phyloP scores from a whole-genome alignment of 2,329 filamentous ascomycete genomes.

The Ophiocordyceps sinensis region DNA sequence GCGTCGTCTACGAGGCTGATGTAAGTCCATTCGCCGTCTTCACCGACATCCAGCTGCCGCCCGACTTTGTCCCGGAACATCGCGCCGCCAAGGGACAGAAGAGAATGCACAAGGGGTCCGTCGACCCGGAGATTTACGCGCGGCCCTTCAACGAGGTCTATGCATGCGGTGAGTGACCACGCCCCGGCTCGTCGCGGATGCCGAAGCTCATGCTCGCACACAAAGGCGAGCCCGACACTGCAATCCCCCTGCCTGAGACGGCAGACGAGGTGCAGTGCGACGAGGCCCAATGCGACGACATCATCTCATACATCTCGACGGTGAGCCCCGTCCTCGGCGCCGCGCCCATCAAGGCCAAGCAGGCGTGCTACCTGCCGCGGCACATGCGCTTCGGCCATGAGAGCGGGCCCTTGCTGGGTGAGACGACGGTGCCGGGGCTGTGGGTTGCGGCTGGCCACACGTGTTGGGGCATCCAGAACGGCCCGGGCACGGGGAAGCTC shows the following conservation, averaged over 20 bases:
- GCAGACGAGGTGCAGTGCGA: slow-evolving; percentile 67
- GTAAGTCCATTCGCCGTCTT: slow-evolving; percentile 70
- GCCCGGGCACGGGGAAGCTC: slow-evolving; percentile 69
- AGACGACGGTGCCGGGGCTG: slow-evolving; percentile 57
- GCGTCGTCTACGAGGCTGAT: slow-evolving; percentile 47
- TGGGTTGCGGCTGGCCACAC: slow-evolving; percentile 83
- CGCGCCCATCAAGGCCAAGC: slow-evolving; percentile 56
- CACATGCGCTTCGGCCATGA: slow-evolving; percentile 48
- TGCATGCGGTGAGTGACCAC: slow-evolving; percentile 54
- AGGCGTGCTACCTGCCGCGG: slow-evolving; percentile 88
- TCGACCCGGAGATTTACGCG: slow-evolving; percentile 87
- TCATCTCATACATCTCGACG: slow-evolving; percentile 61
- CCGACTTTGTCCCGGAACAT: slow-evolving; percentile 42
- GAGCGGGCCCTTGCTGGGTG: slow-evolving; percentile 60
- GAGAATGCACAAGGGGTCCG: slow-evolving; percentile 43
- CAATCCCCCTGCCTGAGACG: slow-evolving; percentile 59
- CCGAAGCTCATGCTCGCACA: not conserved
- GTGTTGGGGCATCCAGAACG: slow-evolving; percentile 98
- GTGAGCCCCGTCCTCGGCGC: slow-evolving; percentile 52
- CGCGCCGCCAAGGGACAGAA: slow-evolving; percentile 30
- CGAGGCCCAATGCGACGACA: slow-evolving; percentile 64
- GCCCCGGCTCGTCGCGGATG: not conserved
- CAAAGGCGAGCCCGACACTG: slow-evolving; percentile 59
- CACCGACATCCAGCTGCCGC: slow-evolving; percentile 66
- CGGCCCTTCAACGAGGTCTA: slow-evolving; percentile 82